Conservation (phyloP, 305 asterid species). For the Fraxinus paxiana region DNA sequence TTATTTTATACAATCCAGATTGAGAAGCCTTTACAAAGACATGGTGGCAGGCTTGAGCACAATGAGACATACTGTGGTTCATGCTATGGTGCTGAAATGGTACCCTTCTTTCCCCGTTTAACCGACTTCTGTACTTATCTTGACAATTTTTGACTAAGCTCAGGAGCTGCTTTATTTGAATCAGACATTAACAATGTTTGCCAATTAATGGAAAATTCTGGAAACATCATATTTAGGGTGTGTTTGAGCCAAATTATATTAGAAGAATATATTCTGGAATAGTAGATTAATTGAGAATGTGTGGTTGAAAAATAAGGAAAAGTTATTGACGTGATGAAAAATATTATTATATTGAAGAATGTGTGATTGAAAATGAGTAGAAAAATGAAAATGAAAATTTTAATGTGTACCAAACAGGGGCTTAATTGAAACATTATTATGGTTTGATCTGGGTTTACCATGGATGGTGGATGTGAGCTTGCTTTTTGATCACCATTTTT, state of each 20-base stretch:
- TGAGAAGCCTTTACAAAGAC: slow-evolving; percentile 92
- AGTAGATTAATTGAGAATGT: too few species aligned
- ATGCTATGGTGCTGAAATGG: slow-evolving; percentile 95
- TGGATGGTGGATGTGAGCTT: slow-evolving; percentile 6
- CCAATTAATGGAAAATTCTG: background rate
- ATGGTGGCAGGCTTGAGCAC: slow-evolving; percentile 95
- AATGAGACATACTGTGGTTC: slow-evolving; percentile 95
- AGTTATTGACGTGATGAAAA: too few species aligned
- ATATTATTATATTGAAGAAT: too few species aligned
- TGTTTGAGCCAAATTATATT: too few species aligned
- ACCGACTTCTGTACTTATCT: slow-evolving; percentile 12
- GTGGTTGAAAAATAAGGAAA: too few species aligned
- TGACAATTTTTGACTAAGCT: slow-evolving; percentile 3
- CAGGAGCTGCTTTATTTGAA: background rate
- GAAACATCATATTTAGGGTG: background rate
- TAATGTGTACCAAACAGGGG: too few species aligned
- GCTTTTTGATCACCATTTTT: background rate
- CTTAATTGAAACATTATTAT: background rate
- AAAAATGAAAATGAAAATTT: too few species aligned
- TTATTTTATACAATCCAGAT: slow-evolving; percentile 47
- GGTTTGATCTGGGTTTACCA: background rate
- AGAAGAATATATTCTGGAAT: too few species aligned
- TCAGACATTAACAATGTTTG: slow-evolving; percentile 12
- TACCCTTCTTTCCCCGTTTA: slow-evolving; percentile 25
- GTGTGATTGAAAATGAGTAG: too few species aligned